These are phyloP conservation scores for Amphirosellinia nigrospora DNA, from an alignment of 495 filamentous ascomycete genomes.

Conservation along the genomic window DNA sequence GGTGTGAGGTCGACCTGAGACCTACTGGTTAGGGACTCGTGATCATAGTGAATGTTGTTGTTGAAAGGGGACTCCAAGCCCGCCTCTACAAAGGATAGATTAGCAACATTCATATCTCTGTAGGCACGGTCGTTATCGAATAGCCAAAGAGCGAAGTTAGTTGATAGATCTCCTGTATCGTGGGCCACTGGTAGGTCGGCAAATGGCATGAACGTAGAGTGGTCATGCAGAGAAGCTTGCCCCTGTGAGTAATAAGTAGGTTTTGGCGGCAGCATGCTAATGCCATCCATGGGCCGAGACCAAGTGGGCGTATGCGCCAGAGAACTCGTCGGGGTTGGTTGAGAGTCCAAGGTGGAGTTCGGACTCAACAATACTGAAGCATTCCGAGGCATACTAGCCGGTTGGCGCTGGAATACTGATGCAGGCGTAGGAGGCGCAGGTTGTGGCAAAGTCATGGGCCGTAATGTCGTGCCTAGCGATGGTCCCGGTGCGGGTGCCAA, in stretches of 20 bases:
- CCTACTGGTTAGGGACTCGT: slow-evolving; percentile 65
- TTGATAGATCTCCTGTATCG: slow-evolving; percentile 43
- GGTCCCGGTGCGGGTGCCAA: slow-evolving; percentile 32
- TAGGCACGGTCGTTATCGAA: slow-evolving; percentile 53
- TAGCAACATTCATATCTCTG: slow-evolving; percentile 47
- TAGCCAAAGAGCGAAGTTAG: slow-evolving; percentile 58
- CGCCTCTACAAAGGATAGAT: slow-evolving; percentile 55
- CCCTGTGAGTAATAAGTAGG: slow-evolving; percentile 49
- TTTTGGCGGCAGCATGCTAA: slow-evolving; percentile 54
- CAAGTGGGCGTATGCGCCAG: slow-evolving; percentile 34
- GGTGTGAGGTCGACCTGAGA: slow-evolving; percentile 77
- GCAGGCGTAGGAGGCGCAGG: slow-evolving; percentile 33
- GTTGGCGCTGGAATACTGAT: slow-evolving; percentile 39
- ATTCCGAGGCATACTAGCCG: slow-evolving; percentile 51
- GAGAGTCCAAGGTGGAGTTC: slow-evolving; percentile 42
- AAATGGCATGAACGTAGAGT: slow-evolving; percentile 44
- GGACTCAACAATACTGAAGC: slow-evolving; percentile 53
- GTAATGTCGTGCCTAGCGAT: slow-evolving; percentile 22
- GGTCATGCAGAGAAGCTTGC: slow-evolving; percentile 40
- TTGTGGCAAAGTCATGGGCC: slow-evolving; percentile 28
- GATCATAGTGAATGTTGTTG: slow-evolving; percentile 59
- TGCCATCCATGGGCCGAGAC: slow-evolving; percentile 45
- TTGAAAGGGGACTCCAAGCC: slow-evolving; percentile 57
- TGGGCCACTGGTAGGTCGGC: slow-evolving; percentile 43
- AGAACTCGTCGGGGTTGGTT: slow-evolving; percentile 37